These are phyloP conservation scores for Lipomyces chichibuensis DNA, from an alignment of 805 yeast species.

Conservation along the genomic window DNA sequence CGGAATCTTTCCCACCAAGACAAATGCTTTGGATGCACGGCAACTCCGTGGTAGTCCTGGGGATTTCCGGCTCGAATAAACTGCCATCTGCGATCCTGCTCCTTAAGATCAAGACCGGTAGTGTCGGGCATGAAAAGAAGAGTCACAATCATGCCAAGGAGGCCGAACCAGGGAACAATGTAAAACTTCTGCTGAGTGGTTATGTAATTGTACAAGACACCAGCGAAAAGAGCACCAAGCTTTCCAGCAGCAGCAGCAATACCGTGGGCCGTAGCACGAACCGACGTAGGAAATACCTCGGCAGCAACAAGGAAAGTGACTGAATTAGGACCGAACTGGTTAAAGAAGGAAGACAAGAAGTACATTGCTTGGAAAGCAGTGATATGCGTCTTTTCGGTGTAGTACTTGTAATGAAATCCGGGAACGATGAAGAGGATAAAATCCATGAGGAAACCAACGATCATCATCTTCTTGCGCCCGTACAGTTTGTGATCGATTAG, in stretches of 20 bases:
- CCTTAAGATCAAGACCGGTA: constrained; percentile 46
- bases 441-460: constrained; percentile 59
- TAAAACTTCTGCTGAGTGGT: constrained; percentile 43
- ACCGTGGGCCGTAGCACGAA: constrained; percentile 71
- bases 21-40: constrained; percentile 45
- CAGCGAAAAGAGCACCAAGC: constrained; percentile 24
- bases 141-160: constrained; percentile 45
- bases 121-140: constrained; percentile 45
- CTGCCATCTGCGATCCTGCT: constrained; percentile 47
- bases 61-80: constrained; percentile 44
- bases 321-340: constrained; percentile 68
- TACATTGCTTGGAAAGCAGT: constrained; percentile 56
- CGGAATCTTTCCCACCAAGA: constrained; percentile 45
- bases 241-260: constrained; percentile 67
- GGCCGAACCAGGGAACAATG: constrained; percentile 49
- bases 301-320: constrained; percentile 67
- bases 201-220: constrained; percentile 46
- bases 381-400: constrained; percentile 34
- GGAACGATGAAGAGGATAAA: constrained; percentile 53
- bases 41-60: constrained; percentile 48
- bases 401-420: constrained; percentile 56
- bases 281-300: constrained; percentile 65
- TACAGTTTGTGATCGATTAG: constrained; percentile 53
- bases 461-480: constrained; percentile 63
- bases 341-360: constrained; percentile 64